Evolutionary conservation across 2,329 filamentous ascomycete species (phyloP).

Genomic region (Bipolaris sorokiniana): DNA sequence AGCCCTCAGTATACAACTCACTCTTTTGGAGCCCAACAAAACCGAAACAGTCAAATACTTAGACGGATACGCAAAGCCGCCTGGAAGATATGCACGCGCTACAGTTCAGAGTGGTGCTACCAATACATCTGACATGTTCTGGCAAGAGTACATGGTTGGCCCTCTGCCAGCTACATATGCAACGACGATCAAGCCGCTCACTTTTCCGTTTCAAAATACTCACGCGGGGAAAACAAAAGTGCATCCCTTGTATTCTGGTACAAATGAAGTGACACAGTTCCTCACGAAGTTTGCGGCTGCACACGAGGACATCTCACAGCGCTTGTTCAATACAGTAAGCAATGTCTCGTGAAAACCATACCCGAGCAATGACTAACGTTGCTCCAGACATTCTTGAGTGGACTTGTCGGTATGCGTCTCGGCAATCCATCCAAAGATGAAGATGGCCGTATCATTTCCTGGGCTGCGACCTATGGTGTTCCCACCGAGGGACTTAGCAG

Average conservation of each 20-base stretch:
- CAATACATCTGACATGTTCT: constrained; percentile 37
- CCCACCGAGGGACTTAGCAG: constrained; percentile 51
- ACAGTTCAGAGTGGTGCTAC: constrained; percentile 24
- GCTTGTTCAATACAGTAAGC: constrained; percentile 34
- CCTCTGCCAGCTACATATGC: constrained; percentile 55
- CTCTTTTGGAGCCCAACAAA: constrained; percentile 29
- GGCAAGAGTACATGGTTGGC: constrained; percentile 57
- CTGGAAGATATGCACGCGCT: constrained; percentile 29
- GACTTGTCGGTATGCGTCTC: constrained; percentile 26
- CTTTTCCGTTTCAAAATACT: constrained; percentile 30
- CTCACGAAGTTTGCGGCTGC: constrained; percentile 17
- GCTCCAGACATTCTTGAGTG: constrained; percentile 23
- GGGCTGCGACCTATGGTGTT: constrained; percentile 56
- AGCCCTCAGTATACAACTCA: constrained; percentile 13
- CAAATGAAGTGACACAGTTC: constrained; percentile 15
- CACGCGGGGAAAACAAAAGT: constrained; percentile 22
- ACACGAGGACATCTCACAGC: constrained; percentile 28
- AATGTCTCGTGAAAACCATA: neutral
- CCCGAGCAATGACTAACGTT: constrained; percentile 1
- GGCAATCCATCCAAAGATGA: constrained; percentile 36
- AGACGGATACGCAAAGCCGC: constrained; percentile 14
- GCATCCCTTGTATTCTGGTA: constrained; percentile 11
- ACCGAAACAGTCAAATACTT: constrained; percentile 27
- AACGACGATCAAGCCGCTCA: constrained; percentile 38
- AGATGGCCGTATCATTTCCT: constrained; percentile 54